Evolutionary conservation across 1,284 basidiomycete genomes (phyloP), one percentile per base, ranked within the genome.

Genomic region (Microbotryomycetes sp.): DNA sequence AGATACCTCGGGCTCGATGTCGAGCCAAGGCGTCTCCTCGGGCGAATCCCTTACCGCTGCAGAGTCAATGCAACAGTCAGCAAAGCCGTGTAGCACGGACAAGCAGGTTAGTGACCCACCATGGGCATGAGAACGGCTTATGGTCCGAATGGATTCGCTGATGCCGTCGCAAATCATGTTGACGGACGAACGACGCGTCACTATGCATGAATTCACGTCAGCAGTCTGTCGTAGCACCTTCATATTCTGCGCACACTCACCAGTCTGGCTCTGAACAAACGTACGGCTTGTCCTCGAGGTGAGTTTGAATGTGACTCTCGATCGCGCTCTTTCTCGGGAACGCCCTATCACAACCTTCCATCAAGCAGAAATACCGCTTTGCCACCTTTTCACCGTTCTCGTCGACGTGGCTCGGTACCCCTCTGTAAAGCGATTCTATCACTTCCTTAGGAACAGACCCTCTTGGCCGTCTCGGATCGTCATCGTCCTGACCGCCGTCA

Each of bases 241-340:
- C n/a, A n/a, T n/a, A n/a, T n/a, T n/a, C n/a, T n/a, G n/a, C n/a
- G n/a, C 16, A 45, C 3, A 58, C 71, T 58, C 30, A 72, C 69
- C 78, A 79, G 47, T 74, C 73, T 24, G 69, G 66, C 46, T 72
- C 71, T 1, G 72, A 67, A 64, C 78, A 79, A 3, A 75, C 69
- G 67, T 75, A 78, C 27, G 78, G 78, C 71, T 79, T 79, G 71
- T 79, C 77, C 62, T 78, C 76, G n/a, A 79, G 68, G 63, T 79
- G 78, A 45, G 77, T 78, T 64, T 79, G 78, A 61, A 79, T 76
- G 71, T 79, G 78, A 55, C 73, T 75, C 59, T 76, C 75, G 47
- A 78, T 77, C 11, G 78, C 78, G 55, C 74, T 76, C 72, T 78
- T 79, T 28, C 78, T 64, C 4, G 77, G 76, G 70, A 78, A 79